Evolutionary conservation across 768 basidiomycete species (phyloP).

Genomic region (Pleurotus djamor): DNA sequence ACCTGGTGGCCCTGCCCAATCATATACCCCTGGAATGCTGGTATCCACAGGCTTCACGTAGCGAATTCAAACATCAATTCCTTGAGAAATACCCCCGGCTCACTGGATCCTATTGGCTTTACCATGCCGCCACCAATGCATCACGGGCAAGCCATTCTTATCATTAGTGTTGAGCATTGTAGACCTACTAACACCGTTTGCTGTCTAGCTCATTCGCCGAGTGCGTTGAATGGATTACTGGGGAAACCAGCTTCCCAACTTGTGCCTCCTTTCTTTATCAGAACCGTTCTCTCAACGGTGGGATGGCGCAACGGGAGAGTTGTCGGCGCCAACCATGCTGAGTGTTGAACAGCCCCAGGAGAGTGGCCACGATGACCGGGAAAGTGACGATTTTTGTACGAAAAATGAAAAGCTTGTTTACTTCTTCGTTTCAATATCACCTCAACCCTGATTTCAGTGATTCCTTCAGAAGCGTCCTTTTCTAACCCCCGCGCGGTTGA

Average conservation of each 20-base stretch:
- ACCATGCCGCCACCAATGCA: no score
- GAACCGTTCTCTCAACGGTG: slow-evolving; percentile 81
- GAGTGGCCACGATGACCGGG: slow-evolving; percentile 10
- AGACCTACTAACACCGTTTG: neutral
- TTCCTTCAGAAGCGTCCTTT: neutral
- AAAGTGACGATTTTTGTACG: slow-evolving; percentile 38
- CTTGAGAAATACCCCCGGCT: no score
- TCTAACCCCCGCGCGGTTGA: neutral
- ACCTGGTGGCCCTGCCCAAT: no score
- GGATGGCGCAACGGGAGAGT: slow-evolving; percentile 81
- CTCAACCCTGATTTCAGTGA: no score
- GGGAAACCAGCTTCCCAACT: slow-evolving; percentile 9
- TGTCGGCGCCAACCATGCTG: slow-evolving; percentile 83
- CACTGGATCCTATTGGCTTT: no score
- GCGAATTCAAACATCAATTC: no score
- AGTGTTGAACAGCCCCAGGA: slow-evolving; percentile 72
- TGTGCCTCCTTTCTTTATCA: no score
- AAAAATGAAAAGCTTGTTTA: neutral
- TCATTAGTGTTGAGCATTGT: no score
- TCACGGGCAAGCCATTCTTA: no score
- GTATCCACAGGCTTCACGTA: no score
- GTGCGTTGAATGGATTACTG: slow-evolving; percentile 90
- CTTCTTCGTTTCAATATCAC: neutral
- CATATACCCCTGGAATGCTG: no score
- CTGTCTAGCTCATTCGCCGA: slow-evolving; percentile 64